A percentile compares a stretch with the other conserved stretches of the same genome.
Conservation (phyloP, 306 rosid genomes). For the Chamaecrista fasciculata region DNA sequence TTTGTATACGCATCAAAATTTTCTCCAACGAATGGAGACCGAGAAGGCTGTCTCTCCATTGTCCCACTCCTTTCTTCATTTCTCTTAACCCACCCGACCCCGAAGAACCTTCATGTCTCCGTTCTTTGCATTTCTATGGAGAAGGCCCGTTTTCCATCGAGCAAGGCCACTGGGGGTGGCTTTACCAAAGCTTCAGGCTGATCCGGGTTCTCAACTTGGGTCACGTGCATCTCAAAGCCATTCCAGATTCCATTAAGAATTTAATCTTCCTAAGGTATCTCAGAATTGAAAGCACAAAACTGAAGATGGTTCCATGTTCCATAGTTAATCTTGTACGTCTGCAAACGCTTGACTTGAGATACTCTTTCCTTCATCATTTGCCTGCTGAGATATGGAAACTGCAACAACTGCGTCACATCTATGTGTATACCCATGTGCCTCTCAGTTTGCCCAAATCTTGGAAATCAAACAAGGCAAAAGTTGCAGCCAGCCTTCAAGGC, state of each 20-base stretch:
- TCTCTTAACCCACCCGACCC: slow-evolving; percentile 14
- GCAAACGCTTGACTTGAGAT: not conserved
- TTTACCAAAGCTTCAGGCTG: slow-evolving; percentile 16
- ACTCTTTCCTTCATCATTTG: rapidly evolving
- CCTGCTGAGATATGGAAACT: not conserved
- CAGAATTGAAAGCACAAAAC: not conserved
- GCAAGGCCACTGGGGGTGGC: not conserved
- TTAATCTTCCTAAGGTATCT: slow-evolving; percentile 31
- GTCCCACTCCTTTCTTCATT: not conserved
- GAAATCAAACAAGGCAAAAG: not conserved
- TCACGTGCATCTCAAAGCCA: not conserved
- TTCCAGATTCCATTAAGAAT: slow-evolving; percentile 2
- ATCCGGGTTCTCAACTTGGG: slow-evolving; percentile 24
- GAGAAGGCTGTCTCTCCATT: slow-evolving; percentile 23
- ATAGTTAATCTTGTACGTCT: slow-evolving; percentile 18
- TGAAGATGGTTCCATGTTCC: slow-evolving; percentile 22
- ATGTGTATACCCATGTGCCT: not conserved
- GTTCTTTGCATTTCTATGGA: slow-evolving; percentile 21
- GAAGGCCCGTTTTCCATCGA: rapidly evolving
- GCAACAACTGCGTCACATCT: not conserved
- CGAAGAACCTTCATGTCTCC: slow-evolving; percentile 26
- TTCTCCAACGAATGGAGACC: slow-evolving; percentile 1
- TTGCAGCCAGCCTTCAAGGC: not conserved
- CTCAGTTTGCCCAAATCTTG: not conserved
- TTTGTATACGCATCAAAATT: not conserved